Conservation (phyloP, 164 flowering plant genomes). For the Umbilicus rupestris region DNA sequence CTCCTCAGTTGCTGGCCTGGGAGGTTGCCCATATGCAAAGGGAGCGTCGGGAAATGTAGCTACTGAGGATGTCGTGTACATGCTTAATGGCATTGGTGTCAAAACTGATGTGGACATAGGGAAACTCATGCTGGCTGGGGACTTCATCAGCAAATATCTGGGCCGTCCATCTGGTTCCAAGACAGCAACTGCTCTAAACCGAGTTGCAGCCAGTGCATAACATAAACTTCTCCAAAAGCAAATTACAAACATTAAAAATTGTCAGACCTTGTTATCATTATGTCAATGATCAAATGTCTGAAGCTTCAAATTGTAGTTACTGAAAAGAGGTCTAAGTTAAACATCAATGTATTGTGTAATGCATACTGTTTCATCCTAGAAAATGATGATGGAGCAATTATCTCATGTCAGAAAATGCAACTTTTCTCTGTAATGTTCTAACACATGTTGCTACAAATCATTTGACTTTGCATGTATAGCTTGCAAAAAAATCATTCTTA, state of each 20-base stretch:
- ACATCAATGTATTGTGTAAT: too few relatives aligned
- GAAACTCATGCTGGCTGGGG: constrained; percentile 75
- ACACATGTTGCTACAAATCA: too few relatives aligned
- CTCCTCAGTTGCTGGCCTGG: constrained; percentile 84
- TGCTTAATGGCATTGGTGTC: constrained; percentile 86
- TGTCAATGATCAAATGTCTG: neutral
- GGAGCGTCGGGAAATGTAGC: constrained; percentile 99
- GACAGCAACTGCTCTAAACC: constrained; percentile 69
- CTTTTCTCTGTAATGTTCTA: too few relatives aligned
- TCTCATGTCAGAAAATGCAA: too few relatives aligned
- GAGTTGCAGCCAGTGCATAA: constrained; percentile 19
- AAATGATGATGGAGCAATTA: too few relatives aligned
- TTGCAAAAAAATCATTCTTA: too few relatives aligned
- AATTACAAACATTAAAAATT: neutral
- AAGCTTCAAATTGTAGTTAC: too few relatives aligned
- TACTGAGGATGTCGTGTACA: constrained; percentile 91
- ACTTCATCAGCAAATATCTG: constrained; percentile 70
- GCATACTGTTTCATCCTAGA: too few relatives aligned
- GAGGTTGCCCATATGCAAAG: constrained; percentile 99
- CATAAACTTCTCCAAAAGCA: neutral
- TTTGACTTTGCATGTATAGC: too few relatives aligned
- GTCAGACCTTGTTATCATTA: neutral
- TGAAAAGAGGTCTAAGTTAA: too few relatives aligned
- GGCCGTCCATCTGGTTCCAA: constrained; percentile 79
- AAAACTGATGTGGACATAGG: constrained; percentile 78